Percentiles rank a stretch among this genome's conserved stretches.
Conservation (phyloP, 495 filamentous ascomycete species). For the Daldinia decipiens region DNA sequence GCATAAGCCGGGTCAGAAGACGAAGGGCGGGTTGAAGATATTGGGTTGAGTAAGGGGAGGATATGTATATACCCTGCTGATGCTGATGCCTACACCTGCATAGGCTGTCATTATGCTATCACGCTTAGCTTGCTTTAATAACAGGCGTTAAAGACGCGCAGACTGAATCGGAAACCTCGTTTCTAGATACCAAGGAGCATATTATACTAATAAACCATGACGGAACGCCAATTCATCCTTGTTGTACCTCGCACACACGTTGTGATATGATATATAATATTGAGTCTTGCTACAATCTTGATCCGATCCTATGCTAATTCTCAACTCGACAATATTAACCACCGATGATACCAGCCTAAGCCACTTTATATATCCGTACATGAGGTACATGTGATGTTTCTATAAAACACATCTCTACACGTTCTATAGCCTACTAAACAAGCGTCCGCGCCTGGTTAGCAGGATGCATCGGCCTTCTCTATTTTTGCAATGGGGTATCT, state of each 20-base stretch:
- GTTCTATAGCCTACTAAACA: neutral
- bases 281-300: conserved; percentile 1
- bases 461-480: neutral
- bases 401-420: conserved; percentile 4
- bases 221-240: neutral
- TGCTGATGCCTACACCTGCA: neutral
- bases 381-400: neutral
- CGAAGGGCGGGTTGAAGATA: conserved; percentile 79
- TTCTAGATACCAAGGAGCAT: conserved; percentile 6
- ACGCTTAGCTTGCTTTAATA: neutral
- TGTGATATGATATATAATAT: neutral
- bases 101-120: neutral
- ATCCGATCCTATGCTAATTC: neutral
- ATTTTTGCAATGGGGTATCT: conserved; percentile 38
- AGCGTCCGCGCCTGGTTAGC: neutral
- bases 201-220: conserved; percentile 9
- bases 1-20: conserved; percentile 81
- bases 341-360: no score
- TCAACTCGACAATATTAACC: neutral
- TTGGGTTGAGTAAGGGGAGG: conserved; percentile 64
- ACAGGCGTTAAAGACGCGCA: conserved; percentile 23
- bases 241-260: neutral
- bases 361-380: neutral
- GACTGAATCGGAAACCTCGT: neutral
- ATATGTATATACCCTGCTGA: conserved; percentile 3